phyloP scores from a whole-genome alignment of 352 stramenopile genomes.

The Sclerospora graminicola region DNA sequence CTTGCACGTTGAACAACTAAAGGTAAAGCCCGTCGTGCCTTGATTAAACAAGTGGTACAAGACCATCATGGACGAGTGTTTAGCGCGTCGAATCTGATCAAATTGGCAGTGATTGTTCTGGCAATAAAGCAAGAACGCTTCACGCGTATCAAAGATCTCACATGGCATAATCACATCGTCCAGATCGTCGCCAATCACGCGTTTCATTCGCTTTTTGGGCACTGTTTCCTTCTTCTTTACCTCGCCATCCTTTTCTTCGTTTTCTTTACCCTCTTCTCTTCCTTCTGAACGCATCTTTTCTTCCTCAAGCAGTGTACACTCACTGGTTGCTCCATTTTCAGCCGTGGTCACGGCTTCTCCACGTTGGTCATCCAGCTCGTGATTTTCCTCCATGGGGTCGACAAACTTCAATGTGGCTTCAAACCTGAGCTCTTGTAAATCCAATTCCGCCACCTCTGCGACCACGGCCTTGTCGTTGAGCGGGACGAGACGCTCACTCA shows the following conservation, averaged over 20 bases:
- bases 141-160: slow-evolving; percentile 91
- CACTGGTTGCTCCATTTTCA: too few relatives aligned
- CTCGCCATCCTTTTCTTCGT: slow-evolving; percentile 5
- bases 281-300: too few relatives aligned
- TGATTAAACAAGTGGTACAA: slow-evolving; percentile 86
- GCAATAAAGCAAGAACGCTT: slow-evolving; percentile 86
- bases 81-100: slow-evolving; percentile 70
- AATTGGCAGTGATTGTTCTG: slow-evolving; percentile 85
- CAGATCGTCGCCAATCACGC: slow-evolving; percentile 43
- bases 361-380: slow-evolving; percentile 11
- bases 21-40: slow-evolving; percentile 95
- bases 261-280: slow-evolving; percentile 19
- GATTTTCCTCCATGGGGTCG: slow-evolving; percentile 20
- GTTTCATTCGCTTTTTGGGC: slow-evolving; percentile 20
- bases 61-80: slow-evolving; percentile 82
- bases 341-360: too few relatives aligned
- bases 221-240: slow-evolving; percentile 13
- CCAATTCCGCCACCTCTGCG: slow-evolving; percentile 53
- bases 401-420: slow-evolving; percentile 47
- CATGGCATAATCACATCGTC: slow-evolving; percentile 94
- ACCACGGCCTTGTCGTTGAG: slow-evolving; percentile 49
- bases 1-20: slow-evolving; percentile 92
- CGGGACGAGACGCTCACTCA: slow-evolving; percentile 50
- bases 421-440: slow-evolving; percentile 80
- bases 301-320: too few relatives aligned